These are phyloP conservation scores for Plasmopara halstedii DNA, from an alignment of 352 stramenopile genomes.

Conservation along the genomic window DNA sequence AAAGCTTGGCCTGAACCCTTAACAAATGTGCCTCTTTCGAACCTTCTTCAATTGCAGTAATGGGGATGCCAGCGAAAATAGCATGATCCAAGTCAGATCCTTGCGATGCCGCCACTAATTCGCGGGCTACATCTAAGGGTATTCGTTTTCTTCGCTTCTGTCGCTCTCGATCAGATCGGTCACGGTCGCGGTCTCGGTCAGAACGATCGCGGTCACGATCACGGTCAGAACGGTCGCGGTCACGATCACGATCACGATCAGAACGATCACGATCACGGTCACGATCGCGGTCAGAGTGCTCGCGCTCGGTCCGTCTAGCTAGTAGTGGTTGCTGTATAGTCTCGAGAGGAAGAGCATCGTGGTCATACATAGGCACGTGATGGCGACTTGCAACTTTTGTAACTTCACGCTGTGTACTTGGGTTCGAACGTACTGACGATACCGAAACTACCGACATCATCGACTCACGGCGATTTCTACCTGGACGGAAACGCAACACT, in stretches of 20 bases:
- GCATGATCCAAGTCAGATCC: constrained; percentile 56
- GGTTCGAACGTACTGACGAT: constrained; percentile 49
- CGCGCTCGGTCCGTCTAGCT: constrained; percentile 4
- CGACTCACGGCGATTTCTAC: constrained; percentile 44
- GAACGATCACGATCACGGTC: background rate
- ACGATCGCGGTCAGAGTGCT: constrained; percentile 1
- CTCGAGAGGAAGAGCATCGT: constrained; percentile 12
- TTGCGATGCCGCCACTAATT: constrained; percentile 73
- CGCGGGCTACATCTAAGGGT: constrained; percentile 65
- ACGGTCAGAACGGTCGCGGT: background rate
- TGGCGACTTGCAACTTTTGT: constrained; percentile 30
- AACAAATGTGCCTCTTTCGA: constrained; percentile 72
- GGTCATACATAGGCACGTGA: constrained; percentile 52
- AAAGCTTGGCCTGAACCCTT: constrained; percentile 75
- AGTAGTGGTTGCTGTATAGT: constrained; percentile 3
- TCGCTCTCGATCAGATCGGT: constrained; percentile 25
- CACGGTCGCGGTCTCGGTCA: background rate
- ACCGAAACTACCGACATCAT: constrained; percentile 54
- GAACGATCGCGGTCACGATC: background rate
- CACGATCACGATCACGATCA: background rate
- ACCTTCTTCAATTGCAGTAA: constrained; percentile 67
- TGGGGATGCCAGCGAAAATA: constrained; percentile 67
- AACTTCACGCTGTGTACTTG: constrained; percentile 38
- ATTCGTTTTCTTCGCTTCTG: constrained; percentile 77
- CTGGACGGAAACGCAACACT: constrained; percentile 70